These are phyloP conservation scores for Mycothermus thermophilus DNA, from an alignment of 495 filamentous ascomycete genomes.

Conservation along the genomic window DNA sequence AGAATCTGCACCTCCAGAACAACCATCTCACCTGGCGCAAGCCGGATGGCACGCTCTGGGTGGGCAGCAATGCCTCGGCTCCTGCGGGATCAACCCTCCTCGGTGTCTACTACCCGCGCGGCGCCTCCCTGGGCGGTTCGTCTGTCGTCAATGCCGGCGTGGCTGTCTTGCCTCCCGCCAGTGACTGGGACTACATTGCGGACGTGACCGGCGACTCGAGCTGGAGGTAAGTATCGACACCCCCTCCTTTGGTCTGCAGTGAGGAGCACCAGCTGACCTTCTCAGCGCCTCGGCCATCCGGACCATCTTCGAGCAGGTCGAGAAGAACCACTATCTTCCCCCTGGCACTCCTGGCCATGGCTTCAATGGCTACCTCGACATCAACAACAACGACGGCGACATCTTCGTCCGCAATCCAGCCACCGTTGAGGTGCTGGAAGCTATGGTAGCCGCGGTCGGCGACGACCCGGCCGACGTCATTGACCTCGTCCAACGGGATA, in stretches of 20 bases:
- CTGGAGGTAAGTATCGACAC: constrained; percentile 20
- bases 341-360: constrained; percentile 36
- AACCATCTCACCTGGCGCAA: constrained; percentile 24
- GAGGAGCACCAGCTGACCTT: not conserved
- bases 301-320: constrained; percentile 32
- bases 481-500: constrained; percentile 23
- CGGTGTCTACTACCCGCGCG: constrained; percentile 37
- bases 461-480: constrained; percentile 10
- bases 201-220: constrained; percentile 30
- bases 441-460: constrained; percentile 10
- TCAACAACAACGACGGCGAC: constrained; percentile 20
- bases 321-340: constrained; percentile 39
- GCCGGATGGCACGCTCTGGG: constrained; percentile 18
- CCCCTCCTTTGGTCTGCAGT: not conserved
- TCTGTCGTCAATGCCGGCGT: constrained; percentile 32
- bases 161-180: constrained; percentile 22
- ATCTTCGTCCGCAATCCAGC: constrained; percentile 27
- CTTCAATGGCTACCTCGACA: constrained; percentile 41
- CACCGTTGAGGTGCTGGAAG: constrained; percentile 21
- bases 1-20: constrained; percentile 17
- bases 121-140: constrained; percentile 34
- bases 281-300: constrained; percentile 26
- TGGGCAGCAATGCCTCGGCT: constrained; percentile 14
- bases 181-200: constrained; percentile 35
- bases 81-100: constrained; percentile 27